phyloP scores from a whole-genome alignment of 2,329 filamentous ascomycete genomes.

The Alternaria burnsii region DNA sequence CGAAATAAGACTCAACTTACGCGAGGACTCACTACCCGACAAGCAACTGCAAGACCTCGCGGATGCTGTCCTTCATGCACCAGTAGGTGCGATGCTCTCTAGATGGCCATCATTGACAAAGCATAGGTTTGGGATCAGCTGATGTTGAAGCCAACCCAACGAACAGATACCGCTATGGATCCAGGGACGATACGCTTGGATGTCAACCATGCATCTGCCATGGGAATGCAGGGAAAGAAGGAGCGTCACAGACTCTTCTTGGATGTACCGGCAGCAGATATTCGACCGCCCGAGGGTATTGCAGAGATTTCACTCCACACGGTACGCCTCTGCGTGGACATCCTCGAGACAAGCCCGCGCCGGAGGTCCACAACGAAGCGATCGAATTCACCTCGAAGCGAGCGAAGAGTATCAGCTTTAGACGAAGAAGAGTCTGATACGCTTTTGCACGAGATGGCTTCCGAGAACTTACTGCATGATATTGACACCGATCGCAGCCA shows the following conservation, averaged over 20 bases:
- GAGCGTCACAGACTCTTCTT: constrained; percentile 31
- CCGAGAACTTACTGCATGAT: background rate
- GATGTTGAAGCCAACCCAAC: constrained; percentile 34
- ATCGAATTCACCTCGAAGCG: constrained; percentile 13
- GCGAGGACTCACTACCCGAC: constrained; percentile 34
- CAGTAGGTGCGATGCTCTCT: constrained; percentile 28
- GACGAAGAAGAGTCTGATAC: background rate
- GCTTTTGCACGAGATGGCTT: background rate
- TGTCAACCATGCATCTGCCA: constrained; percentile 26
- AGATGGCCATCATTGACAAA: background rate
- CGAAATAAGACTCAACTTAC: constrained; percentile 32
- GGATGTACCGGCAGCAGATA: constrained; percentile 36
- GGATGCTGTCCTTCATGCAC: constrained; percentile 37
- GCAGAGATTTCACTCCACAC: constrained; percentile 33
- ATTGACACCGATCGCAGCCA: background rate
- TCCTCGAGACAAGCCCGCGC: constrained; percentile 26
- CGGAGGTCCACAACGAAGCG: constrained; percentile 15
- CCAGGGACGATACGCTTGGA: constrained; percentile 30
- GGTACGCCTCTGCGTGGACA: constrained; percentile 37
- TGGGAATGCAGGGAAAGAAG: constrained; percentile 10
- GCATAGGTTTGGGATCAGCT: constrained; percentile 49
- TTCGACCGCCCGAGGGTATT: constrained; percentile 44
- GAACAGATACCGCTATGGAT: background rate
- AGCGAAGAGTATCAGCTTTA: background rate
- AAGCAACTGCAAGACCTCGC: constrained; percentile 31